Conservation (phyloP, 1,284 basidiomycete species). For the Ganoderma lingzhi region DNA sequence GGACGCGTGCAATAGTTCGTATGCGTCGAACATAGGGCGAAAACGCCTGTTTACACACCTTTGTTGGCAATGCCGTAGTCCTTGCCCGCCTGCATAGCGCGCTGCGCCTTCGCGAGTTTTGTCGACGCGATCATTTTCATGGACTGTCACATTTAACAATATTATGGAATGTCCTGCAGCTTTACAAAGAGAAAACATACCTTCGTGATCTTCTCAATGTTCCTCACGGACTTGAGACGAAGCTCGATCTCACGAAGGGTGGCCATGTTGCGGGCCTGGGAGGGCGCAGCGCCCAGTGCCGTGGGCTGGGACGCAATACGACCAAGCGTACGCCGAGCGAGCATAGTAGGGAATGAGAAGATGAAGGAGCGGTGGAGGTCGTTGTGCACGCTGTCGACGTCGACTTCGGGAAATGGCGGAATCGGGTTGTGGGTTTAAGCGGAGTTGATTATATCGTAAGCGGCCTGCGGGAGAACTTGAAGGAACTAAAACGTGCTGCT, state of each 20-base stretch:
- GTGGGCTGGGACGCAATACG: slow-evolving; percentile 65
- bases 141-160: slow-evolving; percentile 61
- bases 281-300: slow-evolving; percentile 66
- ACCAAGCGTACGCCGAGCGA: slow-evolving; percentile 76
- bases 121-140: slow-evolving; percentile 99
- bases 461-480: neutral
- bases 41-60: slow-evolving; percentile 61
- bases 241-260: slow-evolving; percentile 98
- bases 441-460: slow-evolving; percentile 31
- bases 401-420: slow-evolving; percentile 35
- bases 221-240: slow-evolving; percentile 96
- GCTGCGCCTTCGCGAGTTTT: slow-evolving; percentile 94
- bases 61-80: slow-evolving; percentile 94
- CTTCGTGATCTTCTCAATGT: slow-evolving; percentile 99
- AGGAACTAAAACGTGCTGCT: neutral
- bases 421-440: slow-evolving; percentile 26
- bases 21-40: neutral
- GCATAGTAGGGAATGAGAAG: slow-evolving; percentile 41
- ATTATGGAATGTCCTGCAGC: neutral
- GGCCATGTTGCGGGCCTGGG: slow-evolving; percentile 88
- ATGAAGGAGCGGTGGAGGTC: slow-evolving; percentile 36
- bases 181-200: slow-evolving; percentile 53
- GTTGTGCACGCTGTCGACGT: slow-evolving; percentile 31
- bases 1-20: slow-evolving; percentile 5
- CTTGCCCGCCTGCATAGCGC: slow-evolving; percentile 95